Evolutionary conservation across 768 basidiomycete species (phyloP).

Genomic region (Hypholoma fasciculare): DNA sequence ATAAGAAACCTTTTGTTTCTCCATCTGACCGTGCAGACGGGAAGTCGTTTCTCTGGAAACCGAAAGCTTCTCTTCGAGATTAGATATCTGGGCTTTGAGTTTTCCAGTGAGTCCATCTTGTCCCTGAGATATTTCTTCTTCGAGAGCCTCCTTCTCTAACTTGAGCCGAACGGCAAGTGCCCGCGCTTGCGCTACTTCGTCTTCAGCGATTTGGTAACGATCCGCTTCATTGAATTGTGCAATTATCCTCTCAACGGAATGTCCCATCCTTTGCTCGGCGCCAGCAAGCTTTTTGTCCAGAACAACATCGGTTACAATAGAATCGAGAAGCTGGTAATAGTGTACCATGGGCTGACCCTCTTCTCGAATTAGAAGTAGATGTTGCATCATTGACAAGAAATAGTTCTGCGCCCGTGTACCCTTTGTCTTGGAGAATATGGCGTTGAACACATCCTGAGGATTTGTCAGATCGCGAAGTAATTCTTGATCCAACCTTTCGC

Average conservation of each 20-base stretch:
- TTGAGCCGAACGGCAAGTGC: slow-evolving; percentile 63
- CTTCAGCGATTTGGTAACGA: slow-evolving; percentile 72
- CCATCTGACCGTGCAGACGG: slow-evolving; percentile 75
- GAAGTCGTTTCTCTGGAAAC: slow-evolving; percentile 79
- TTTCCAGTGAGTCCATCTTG: slow-evolving; percentile 83
- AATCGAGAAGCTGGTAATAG: slow-evolving; percentile 90
- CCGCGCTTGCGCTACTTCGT: slow-evolving; percentile 73
- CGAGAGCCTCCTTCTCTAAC: slow-evolving; percentile 80
- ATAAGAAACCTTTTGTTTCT: slow-evolving; percentile 74
- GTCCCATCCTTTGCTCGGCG: slow-evolving; percentile 82
- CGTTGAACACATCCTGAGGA: slow-evolving; percentile 86
- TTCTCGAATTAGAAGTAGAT: slow-evolving; percentile 86
- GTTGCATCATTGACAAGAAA: slow-evolving; percentile 93
- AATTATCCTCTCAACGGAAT: slow-evolving; percentile 87
- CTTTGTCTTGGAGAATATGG: slow-evolving; percentile 73
- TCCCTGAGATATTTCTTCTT: slow-evolving; percentile 80
- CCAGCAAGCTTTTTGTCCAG: slow-evolving; percentile 88
- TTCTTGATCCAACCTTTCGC: slow-evolving; percentile 74
- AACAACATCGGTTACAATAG: slow-evolving; percentile 86
- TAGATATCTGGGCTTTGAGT: slow-evolving; percentile 69
- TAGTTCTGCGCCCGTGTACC: slow-evolving; percentile 80
- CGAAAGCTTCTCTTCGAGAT: slow-evolving; percentile 75
- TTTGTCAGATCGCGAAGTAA: slow-evolving; percentile 76
- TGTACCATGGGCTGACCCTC: slow-evolving; percentile 83
- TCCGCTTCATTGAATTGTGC: slow-evolving; percentile 91